Percentiles rank a stretch among this genome's conserved stretches.
Evolutionary conservation across 805 yeast species (phyloP).

Genomic region (Citeromyces matritensis): DNA sequence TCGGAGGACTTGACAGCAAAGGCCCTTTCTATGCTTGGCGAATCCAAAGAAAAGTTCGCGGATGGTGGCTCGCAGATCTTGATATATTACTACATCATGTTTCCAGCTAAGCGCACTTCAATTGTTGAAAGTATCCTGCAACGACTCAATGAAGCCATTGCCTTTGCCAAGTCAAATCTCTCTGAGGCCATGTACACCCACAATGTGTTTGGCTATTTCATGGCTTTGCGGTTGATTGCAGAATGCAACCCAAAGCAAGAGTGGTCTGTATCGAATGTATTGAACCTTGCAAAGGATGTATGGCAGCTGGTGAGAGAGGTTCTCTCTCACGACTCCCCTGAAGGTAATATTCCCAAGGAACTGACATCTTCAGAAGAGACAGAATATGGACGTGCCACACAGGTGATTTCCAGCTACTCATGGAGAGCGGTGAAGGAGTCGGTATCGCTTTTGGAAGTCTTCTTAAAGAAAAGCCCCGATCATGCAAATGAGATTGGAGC

Average conservation of each 20-base stretch:
- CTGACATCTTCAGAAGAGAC: conserved; percentile 18
- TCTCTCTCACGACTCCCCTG: conserved; percentile 58
- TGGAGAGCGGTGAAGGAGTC: conserved; percentile 82
- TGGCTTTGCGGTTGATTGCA: conserved; percentile 27
- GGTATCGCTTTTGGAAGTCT: conserved; percentile 30
- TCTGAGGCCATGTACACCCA: conserved; percentile 26
- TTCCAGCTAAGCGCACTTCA: conserved; percentile 8
- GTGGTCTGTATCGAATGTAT: neutral
- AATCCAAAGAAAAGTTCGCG: conserved; percentile 43
- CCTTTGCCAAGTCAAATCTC: conserved; percentile 17
- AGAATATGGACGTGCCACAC: conserved; percentile 21
- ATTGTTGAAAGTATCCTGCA: conserved; percentile 17
- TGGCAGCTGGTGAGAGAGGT: conserved; percentile 34
- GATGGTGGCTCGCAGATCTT: conserved; percentile 70
- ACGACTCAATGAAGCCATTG: conserved; percentile 17
- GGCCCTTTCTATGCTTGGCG: conserved; percentile 15
- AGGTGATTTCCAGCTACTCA: conserved; percentile 44
- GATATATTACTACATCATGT: conserved; percentile 28
- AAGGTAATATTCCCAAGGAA: conserved; percentile 40
- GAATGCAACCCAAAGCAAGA: too few species aligned
- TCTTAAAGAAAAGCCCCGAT: conserved; percentile 19
- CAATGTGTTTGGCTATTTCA: conserved; percentile 59
- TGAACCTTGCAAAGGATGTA: conserved; percentile 6
- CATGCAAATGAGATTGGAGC: conserved; percentile 27
- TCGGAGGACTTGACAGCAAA: conserved; percentile 7